Evolutionary conservation across 352 stramenopile genomes (phyloP).

Genomic region (Phytophthora cryptogea): DNA sequence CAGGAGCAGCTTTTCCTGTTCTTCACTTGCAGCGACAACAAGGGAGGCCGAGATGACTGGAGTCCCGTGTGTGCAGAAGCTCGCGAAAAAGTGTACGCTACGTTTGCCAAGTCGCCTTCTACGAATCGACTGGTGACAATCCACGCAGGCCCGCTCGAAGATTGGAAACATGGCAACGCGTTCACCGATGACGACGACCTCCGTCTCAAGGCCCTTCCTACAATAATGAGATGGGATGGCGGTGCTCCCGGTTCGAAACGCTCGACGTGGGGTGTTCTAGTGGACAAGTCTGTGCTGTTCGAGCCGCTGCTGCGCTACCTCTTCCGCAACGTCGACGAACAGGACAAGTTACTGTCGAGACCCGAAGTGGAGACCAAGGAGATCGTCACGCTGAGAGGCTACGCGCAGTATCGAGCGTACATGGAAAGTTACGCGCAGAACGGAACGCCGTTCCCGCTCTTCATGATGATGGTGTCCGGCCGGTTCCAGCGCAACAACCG

Average conservation of each 20-base stretch:
- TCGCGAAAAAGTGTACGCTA: constrained; percentile 52
- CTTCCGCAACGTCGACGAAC: constrained; percentile 60
- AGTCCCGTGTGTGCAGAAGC: constrained; percentile 47
- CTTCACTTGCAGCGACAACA: constrained; percentile 64
- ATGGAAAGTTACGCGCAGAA: constrained; percentile 37
- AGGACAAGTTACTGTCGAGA: constrained; percentile 44
- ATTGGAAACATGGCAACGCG: constrained; percentile 57
- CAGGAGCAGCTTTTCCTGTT: constrained; percentile 66
- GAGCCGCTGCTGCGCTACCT: constrained; percentile 66
- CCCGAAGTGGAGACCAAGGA: constrained; percentile 52
- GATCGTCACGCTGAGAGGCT: constrained; percentile 53
- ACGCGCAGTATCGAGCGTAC: constrained; percentile 44
- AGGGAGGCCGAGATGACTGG: constrained; percentile 54
- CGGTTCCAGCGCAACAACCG: constrained; percentile 66
- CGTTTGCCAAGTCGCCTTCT: constrained; percentile 57
- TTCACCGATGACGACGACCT: constrained; percentile 66
- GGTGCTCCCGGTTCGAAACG: constrained; percentile 34
- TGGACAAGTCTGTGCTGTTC: constrained; percentile 52
- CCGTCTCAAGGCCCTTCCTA: constrained; percentile 63
- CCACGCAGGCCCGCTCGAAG: constrained; percentile 50
- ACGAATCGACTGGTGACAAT: constrained; percentile 66
- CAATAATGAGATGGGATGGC: constrained; percentile 66
- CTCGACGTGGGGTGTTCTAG: constrained; percentile 60
- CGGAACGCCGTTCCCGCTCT: constrained; percentile 51
- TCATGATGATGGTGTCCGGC: constrained; percentile 75